Evolutionary conservation across 2,329 filamentous ascomycete species (phyloP), one percentile per base, ranked within the genome.

Genomic region (Fusarium albidum): DNA sequence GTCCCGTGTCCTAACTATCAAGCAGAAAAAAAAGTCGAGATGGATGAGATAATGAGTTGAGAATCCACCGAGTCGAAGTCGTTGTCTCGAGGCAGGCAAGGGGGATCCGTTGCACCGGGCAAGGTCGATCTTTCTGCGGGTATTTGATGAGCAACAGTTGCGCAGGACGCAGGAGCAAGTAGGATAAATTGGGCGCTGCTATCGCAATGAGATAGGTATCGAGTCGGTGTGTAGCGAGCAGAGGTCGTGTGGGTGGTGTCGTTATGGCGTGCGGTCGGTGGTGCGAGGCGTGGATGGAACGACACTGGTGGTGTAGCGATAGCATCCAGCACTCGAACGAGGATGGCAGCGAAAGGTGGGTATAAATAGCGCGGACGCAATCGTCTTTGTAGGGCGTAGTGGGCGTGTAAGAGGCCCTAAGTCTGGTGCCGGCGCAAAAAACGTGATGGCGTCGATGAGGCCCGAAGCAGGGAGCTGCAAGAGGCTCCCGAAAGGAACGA

Each of bases 231-330:
- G 53, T 50, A 59, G 41, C 26, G 58, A 59, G 13, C 18, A 31
- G 31, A 42, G 49, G 48, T 49, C 37, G 40, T 47, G 57, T 42
- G 52, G 61, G 63, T 59, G 60, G 52, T 55, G 55, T 55, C 63
- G 59, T 59, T 60, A 66, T 64, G 63, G 58, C 54, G 45, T 61
- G 58, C 54, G 58, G 58, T 55, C 55, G 54, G 55, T 61, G 42
- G 49, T 59, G 47, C 48, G 47, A 59, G 58, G 59, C 44, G 55
- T 52, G 33, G 18, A 28, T 47, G 49, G 28, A 44, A 50, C 37
- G 38, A 31, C 11, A 38, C 18, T 39, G 28, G 39, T 50, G 63
- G 63, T 63, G 63, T 66, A 42, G 35, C 49, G 39, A 61, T 66
- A 66, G 51, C 43, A 49, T 33, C 21, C 44, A 33, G 49, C 41